These are phyloP conservation scores for Ustulina deusta DNA, from an alignment of 2,329 filamentous ascomycete species.

Conservation along the genomic window DNA sequence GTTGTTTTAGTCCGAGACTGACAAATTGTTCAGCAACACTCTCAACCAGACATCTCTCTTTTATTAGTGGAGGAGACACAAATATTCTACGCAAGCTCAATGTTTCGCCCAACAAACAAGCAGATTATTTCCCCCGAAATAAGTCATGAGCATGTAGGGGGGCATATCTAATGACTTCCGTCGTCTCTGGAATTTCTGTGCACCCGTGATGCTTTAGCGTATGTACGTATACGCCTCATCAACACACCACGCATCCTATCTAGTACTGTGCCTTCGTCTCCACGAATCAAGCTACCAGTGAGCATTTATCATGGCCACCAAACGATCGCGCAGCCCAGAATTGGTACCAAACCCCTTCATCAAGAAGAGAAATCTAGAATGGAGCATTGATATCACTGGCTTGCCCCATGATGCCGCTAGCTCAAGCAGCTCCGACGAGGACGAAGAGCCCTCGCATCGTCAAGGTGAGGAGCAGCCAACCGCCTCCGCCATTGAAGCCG, in stretches of 20 bases:
- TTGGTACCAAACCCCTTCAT: constrained; percentile 61
- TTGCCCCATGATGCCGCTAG: constrained; percentile 28
- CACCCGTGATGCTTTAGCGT: neutral
- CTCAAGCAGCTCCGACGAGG: constrained; percentile 35
- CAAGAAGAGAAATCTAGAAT: constrained; percentile 60
- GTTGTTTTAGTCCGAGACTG: neutral
- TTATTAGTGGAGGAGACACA: no score
- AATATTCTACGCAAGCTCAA: no score
- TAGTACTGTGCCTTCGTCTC: neutral
- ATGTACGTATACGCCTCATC: neutral
- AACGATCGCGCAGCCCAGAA: constrained; percentile 50
- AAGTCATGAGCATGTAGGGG: neutral
- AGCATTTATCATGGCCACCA: constrained; percentile 46
- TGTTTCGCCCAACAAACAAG: neutral
- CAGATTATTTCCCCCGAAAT: neutral
- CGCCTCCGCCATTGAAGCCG: constrained; percentile 57
- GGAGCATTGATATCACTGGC: constrained; percentile 53
- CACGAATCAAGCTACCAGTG: neutral
- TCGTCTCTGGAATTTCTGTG: no score
- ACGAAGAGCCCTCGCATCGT: constrained; percentile 15
- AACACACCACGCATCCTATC: neutral
- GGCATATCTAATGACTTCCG: neutral
- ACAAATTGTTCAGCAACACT: neutral
- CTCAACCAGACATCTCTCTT: neutral
- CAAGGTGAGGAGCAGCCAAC: constrained; percentile 39